Evolutionary conservation across 2,329 filamentous ascomycete species (phyloP).

Genomic region (Ascochyta koolunga): DNA sequence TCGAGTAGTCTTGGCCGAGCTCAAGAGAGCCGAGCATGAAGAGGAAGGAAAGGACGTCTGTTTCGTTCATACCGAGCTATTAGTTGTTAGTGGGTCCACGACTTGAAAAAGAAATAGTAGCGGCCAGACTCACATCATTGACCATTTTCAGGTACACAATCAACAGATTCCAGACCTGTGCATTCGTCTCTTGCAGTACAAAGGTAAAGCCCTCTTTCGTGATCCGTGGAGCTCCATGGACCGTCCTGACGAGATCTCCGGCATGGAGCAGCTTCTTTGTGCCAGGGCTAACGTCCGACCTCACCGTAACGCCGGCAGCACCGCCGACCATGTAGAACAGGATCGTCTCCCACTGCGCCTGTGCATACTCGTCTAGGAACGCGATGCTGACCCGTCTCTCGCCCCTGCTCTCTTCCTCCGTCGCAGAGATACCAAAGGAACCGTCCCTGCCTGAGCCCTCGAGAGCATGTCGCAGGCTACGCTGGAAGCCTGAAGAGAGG

Average conservation of each 20-base stretch:
- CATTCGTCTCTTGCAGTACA: conserved; percentile 90
- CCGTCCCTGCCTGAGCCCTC: conserved; percentile 84
- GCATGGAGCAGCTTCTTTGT: conserved; percentile 84
- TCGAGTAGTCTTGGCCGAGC: conserved; percentile 89
- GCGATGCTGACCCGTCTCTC: conserved; percentile 69
- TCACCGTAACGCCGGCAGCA: conserved; percentile 57
- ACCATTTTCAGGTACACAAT: conserved; percentile 91
- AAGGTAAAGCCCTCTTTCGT: conserved; percentile 95
- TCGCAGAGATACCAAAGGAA: conserved; percentile 88
- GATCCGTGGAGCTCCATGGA: conserved; percentile 68
- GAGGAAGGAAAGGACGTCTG: conserved; percentile 94
- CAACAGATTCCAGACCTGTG: conserved; percentile 94
- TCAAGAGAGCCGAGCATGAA: conserved; percentile 95
- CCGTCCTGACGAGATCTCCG: conserved; percentile 77
- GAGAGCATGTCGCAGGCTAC: conserved; percentile 82
- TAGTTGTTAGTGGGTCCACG: conserved; percentile 4
- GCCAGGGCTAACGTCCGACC: conserved; percentile 58
- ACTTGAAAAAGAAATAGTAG: not conserved
- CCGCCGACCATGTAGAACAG: conserved; percentile 92
- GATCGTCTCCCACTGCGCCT: conserved; percentile 93
- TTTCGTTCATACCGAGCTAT: conserved; percentile 77
- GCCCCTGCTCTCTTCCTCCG: conserved; percentile 64
- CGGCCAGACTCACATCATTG: conserved; percentile 57
- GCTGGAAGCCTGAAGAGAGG: conserved; percentile 81
- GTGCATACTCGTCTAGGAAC: conserved; percentile 84